Conservation (phyloP, 306 rosid genomes). For the Medicago truncatula region DNA sequence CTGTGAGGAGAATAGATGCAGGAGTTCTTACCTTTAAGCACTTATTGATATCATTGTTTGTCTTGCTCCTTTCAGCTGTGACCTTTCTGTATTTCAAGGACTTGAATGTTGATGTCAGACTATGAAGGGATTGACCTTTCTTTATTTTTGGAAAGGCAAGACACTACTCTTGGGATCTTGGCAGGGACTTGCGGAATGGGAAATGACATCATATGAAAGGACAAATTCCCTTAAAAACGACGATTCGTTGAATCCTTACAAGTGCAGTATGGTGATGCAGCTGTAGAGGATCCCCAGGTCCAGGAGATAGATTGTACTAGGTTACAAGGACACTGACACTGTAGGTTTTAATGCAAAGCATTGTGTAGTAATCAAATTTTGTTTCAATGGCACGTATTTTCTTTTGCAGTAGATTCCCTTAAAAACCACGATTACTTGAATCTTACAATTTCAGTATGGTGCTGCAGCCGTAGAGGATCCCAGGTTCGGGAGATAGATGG, state of each 20-base stretch:
- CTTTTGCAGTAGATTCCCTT: neutral
- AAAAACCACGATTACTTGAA: neutral
- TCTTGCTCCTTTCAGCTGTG: constrained; percentile 57
- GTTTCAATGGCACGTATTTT: neutral
- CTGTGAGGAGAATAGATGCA: constrained; percentile 79
- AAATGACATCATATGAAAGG: neutral
- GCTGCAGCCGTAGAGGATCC: no score
- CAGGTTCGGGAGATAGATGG: neutral
- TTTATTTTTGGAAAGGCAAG: constrained; percentile 26
- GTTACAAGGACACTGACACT: constrained; percentile 23
- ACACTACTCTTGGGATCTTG: neutral
- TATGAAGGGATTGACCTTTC: constrained; percentile 15
- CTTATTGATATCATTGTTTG: constrained; percentile 50
- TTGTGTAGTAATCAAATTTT: constrained; percentile 43
- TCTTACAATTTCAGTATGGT: no score
- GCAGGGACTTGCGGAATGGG: neutral
- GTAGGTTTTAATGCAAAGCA: constrained; percentile 25
- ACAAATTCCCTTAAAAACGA: neutral
- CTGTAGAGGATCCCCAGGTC: neutral
- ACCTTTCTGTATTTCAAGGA: constrained; percentile 46
- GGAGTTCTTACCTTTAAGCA: constrained; percentile 69
- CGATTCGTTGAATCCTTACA: neutral
- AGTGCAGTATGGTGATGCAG: no score
- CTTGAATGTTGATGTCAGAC: constrained; percentile 33
- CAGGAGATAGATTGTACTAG: constrained; percentile 26